Base-by-base conservation (phyloP, 306 rosid genomes). In the Lupinus albus region DNA sequence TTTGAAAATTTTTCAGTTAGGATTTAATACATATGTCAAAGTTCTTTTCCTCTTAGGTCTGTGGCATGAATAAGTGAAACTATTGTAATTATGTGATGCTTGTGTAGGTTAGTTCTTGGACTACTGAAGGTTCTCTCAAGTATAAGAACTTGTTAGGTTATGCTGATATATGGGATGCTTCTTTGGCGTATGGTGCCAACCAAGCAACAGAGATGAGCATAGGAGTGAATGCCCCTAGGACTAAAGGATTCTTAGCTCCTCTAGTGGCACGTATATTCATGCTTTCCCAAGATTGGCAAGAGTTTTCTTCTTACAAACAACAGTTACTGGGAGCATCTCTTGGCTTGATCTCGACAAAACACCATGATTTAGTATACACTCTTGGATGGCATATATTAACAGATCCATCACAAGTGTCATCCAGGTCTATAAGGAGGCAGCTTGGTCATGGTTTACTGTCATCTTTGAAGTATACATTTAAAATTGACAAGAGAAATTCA, bases 231-330 rank as follows among this genome's bases (percentile, higher is more conserved):
- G 78, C 85, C 52, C 99, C 97, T 30, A 82, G 90, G 61, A 56
- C 83, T 60, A 90, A 71, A 77, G 83, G 92, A 59, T 67, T 81
- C 25, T 15, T 64, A 68, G 77, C 90, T 55, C 99, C 99, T 42
- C 17, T 90, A 70, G 82, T 78, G 52, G 90, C 82, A 39, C 86
- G 99, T 1, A 73, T 78, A 30, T 88, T 80, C 72, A 57, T 93
- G 74, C 95, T 90, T 78, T 88, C 95, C 69, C 99, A 90, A 82
- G 97, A 93, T 78, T 93, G 97, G 99, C 76, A 79, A 68, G 96
- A 90, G 78, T 85, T 86, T 73, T 93, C 96, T 66, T 93, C 96
- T 3, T 93, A 90, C 86, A 90, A 86, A 85, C 96, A 88, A 86
- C 86, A 80, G 61, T 68, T 76, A 64, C 63, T 85, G 81, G 99